Base-by-base conservation (phyloP, 2,329 filamentous ascomycete species). In the Stagonosporopsis tanaceti region DNA sequence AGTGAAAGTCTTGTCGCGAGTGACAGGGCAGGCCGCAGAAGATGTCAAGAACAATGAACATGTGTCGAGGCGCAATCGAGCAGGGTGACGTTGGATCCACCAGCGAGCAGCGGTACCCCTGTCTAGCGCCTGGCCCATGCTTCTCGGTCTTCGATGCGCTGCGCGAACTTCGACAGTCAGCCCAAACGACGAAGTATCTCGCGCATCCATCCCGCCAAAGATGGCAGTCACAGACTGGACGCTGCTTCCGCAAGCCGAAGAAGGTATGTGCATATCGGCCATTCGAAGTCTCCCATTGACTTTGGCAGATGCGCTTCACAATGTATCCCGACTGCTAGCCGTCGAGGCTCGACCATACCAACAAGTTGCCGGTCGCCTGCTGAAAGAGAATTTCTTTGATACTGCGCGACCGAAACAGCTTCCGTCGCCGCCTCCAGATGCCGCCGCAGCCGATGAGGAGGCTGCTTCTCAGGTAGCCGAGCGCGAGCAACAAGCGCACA, bases 261-360 rank as follows among this genome's bases (percentile, higher is more conserved):
- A 93, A 79, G 79, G 79, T 78, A 60, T 28, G 62, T 46, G 6
- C 1, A 12, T 20, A 6, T 7, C 17, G n/a, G 3, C 32, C 28
- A 8, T n/a, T n/a, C 11, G 17, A 35, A 25, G 39, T 25, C 4
- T 27, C 6, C 50, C 14, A 22, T 54, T 59, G 24, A 41, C 34
- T 48, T 61, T 69, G 7, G 17, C 67, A 88, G 89, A 92, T 75
- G 89, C 92, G 62, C 88, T 97, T 35, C 94, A 97, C 81, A 94
- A 93, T 71, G 68, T 75, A 42, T 85, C 85, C 28, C 91, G 94
- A 39, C 89, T 97, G 4, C 85, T 97, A 35, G 91, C 91, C 62
- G 89, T 97, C 60, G 94, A 98, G 81, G 92, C 96, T 73, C 93
- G 93, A 57, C 92, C 93, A 0, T 97, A 96, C 81, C 92, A 92